Evolutionary conservation across 2,329 filamentous ascomycete genomes (phyloP), one percentile per base, ranked within the genome.

Genomic region (Aspergillus luchuensis): DNA sequence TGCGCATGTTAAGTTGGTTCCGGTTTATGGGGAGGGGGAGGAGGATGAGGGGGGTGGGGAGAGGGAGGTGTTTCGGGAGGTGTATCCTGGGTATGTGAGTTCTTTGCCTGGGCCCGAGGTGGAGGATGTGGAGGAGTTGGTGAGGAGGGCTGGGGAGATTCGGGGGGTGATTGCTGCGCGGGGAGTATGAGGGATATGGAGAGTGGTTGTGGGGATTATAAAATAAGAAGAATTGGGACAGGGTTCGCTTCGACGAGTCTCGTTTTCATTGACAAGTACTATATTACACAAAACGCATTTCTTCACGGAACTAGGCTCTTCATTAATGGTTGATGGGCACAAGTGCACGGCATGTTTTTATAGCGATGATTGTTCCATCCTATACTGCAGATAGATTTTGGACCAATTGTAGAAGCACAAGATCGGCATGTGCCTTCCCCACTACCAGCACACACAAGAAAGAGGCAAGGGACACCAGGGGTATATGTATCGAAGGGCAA

Each of bases 341-440:
- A 43, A 33, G 39, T 47, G 25, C 41, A 45, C 39, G 41, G 53
- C 53, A 33, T 45, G 33, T 5, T 38, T 58, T 28, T 28, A 28
- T 52, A 58, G 48, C 25, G 55, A 57, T 47, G 33, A 50, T 49
- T 49, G 21, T 60, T 57, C 53, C 58, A 56, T 69, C 69, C 71
- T 68, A 72, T 69, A 62, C 72, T 66, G 72, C 73, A 68, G 71
- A 75, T 71, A 74, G 72, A 52, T 38, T 38, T 39, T 13, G 36
- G 52, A 52, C 45, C 41, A 52, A 56, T 49, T 48, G 28, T 25
- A 21, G 25, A 23, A 56, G 30, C 33, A 45, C 53, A 30, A 21
- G 23, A 21, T 45, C 50, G 33, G 15, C 15, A 28, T 33, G 53
- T 56, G 53, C 43, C 28, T 33, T 45, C 53, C 51, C 59, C 50